These are phyloP conservation scores for Omphalea diandra DNA, from an alignment of 441 rosid species.

Conservation along the genomic window DNA sequence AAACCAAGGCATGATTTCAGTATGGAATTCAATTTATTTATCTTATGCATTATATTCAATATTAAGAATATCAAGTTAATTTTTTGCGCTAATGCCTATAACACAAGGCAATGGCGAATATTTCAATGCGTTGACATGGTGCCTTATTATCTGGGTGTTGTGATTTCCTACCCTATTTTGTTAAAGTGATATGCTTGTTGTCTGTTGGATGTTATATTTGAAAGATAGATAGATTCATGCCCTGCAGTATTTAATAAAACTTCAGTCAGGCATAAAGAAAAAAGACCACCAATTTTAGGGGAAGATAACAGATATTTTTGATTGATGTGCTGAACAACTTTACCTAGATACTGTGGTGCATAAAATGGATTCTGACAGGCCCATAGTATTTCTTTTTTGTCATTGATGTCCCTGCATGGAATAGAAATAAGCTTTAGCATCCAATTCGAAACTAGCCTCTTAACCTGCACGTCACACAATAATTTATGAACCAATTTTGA, in stretches of 20 bases:
- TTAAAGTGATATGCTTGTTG: conserved; percentile 1
- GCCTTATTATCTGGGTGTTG: not conserved
- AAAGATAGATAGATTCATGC: conserved; percentile 9
- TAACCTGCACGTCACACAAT: no score
- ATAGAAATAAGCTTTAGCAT: no score
- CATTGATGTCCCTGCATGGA: no score
- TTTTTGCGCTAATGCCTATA: not conserved
- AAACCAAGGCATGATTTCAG: not conserved
- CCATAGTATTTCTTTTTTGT: not conserved
- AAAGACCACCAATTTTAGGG: not conserved
- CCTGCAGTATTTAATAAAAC: not conserved
- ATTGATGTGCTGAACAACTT: not conserved
- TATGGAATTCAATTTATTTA: not conserved
- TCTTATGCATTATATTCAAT: not conserved
- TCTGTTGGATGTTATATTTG: not conserved
- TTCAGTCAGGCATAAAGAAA: not conserved
- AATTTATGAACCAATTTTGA: no score
- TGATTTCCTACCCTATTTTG: conserved; percentile 3
- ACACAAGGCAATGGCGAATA: no score
- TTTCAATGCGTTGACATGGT: not conserved
- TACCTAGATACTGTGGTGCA: not conserved
- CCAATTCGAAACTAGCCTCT: no score
- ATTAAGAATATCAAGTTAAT: not conserved
- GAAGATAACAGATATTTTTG: not conserved
- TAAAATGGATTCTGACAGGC: conserved; percentile 6